Evolutionary conservation across 2,329 filamentous ascomycete genomes (phyloP).

Genomic region (Hirsutella thompsonii): DNA sequence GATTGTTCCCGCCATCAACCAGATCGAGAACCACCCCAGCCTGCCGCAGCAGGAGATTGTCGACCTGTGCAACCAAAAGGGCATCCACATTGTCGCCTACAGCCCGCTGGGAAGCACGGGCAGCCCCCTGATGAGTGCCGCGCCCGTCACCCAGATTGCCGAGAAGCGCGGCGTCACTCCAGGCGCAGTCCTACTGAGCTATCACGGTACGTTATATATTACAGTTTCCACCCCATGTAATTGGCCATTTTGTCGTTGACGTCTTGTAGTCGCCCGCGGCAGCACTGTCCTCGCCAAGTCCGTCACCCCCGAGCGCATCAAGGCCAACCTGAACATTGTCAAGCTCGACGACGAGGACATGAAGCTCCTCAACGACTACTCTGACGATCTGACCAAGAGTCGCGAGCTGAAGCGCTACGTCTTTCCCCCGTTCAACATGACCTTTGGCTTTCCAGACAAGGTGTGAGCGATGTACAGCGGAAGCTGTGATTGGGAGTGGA

Average conservation of each 20-base stretch:
- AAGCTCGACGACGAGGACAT: constrained; percentile 50
- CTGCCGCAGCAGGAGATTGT: constrained; percentile 62
- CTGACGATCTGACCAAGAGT: constrained; percentile 32
- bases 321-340: constrained; percentile 55
- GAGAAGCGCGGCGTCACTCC: constrained; percentile 48
- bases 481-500: not conserved
- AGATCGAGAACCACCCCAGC: constrained; percentile 62
- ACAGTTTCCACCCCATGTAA: not conserved
- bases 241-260: not conserved
- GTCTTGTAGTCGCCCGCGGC: constrained; percentile 47
- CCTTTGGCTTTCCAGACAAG: constrained; percentile 66
- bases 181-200: constrained; percentile 55
- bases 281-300: constrained; percentile 64
- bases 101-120: constrained; percentile 52
- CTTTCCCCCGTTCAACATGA: constrained; percentile 54
- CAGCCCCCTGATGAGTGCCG: constrained; percentile 50
- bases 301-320: constrained; percentile 53
- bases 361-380: constrained; percentile 46
- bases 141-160: constrained; percentile 49
- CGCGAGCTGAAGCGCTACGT: constrained; percentile 48
- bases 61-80: constrained; percentile 53
- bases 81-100: constrained; percentile 63
- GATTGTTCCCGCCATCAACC: constrained; percentile 54
- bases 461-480: constrained; percentile 3
- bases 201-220: constrained; percentile 43